Evolutionary conservation across 768 basidiomycete species (phyloP), one percentile per base, ranked within the genome.

Genomic region (Ramaria sp.): DNA sequence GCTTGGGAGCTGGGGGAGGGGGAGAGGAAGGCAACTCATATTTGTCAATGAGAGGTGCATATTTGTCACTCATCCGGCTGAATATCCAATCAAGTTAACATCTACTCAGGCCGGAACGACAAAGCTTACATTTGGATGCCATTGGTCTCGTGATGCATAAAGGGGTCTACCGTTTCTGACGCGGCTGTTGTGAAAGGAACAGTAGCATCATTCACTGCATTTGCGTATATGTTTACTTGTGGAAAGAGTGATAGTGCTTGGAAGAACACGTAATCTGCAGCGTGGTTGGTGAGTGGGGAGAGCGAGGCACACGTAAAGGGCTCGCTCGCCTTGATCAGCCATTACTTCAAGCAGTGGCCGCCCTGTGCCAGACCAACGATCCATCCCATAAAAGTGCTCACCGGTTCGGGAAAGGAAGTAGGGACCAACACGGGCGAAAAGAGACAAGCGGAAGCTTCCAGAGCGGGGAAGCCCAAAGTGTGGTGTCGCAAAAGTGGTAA

Each of bases 141-240:
- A 55, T 73, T 83, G 0, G 64, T 68, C 20, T 70, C 66, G 57
- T 78, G 69, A 13, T 78, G 73, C 12, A 71, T 68, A 64, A 90
- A 91, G 0, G 79, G 74, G 65, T 94, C 85, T 57, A 75, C 67
- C 0, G 70, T 65, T 56, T 88, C 84, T 30, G 91, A 83, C 7
- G 81, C 80, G 6, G 86, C 79, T 1, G 88, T 90, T 15, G 85
- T 69, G 62, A 86, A 94, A 0, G 92, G 88, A 1, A 95, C 91
- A 0, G 90, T 90, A 2, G 70, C 55, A 61, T 94, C 91, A 60
- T 84, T 81, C 15, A 88, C 66, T 79, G 82, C 76, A 67, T 92
- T 94, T 2, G 88, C 92, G 58, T 88, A 94, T 49, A 94, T 78
- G 49, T 79, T 71, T 48, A 90, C 28, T 47, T 81, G 75, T 34